These are phyloP conservation scores for Trichoderma atroviride DNA, from an alignment of 2,329 filamentous ascomycete species.

Conservation along the genomic window DNA sequence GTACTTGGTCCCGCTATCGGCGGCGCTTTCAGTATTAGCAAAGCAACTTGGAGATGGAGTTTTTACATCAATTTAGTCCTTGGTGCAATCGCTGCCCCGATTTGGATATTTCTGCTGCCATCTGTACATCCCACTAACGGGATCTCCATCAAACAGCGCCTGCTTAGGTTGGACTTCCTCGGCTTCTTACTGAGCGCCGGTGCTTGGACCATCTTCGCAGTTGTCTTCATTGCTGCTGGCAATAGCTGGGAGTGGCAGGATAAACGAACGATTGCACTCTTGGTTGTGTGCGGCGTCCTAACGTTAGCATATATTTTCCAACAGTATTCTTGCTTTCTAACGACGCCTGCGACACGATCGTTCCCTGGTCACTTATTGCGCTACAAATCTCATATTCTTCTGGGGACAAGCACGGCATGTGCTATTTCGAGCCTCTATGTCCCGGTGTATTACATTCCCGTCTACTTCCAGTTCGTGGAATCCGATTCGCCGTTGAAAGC, in stretches of 20 bases:
- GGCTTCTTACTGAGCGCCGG: not conserved
- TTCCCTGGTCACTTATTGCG: not conserved
- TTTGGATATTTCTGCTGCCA: not conserved
- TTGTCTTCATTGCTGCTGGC: constrained; percentile 54
- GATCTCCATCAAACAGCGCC: too few species aligned
- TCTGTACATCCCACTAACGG: not conserved
- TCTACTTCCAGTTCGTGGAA: constrained; percentile 27
- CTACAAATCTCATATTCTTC: not conserved
- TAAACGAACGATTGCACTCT: constrained; percentile 47
- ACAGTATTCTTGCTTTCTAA: not conserved
- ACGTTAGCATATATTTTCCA: not conserved
- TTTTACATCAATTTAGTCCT: constrained; percentile 59
- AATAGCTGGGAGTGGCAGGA: constrained; percentile 48
- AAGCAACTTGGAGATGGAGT: not conserved
- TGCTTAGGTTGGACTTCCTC: constrained; percentile 42
- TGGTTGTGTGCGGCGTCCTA: constrained; percentile 43
- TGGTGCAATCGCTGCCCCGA: not conserved
- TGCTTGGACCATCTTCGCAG: constrained; percentile 35
- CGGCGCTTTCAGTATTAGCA: constrained; percentile 41
- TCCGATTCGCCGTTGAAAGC: constrained; percentile 16
- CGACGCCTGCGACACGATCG: not conserved
- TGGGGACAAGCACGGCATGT: too few species aligned
- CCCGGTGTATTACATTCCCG: constrained; percentile 23
- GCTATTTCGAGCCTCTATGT: constrained; percentile 14
- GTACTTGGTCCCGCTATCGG: constrained; percentile 48